Percentiles rank a stretch among this genome's conserved stretches.
Conservation (phyloP, 495 filamentous ascomycete genomes). For the Penicillium subrubescens region DNA sequence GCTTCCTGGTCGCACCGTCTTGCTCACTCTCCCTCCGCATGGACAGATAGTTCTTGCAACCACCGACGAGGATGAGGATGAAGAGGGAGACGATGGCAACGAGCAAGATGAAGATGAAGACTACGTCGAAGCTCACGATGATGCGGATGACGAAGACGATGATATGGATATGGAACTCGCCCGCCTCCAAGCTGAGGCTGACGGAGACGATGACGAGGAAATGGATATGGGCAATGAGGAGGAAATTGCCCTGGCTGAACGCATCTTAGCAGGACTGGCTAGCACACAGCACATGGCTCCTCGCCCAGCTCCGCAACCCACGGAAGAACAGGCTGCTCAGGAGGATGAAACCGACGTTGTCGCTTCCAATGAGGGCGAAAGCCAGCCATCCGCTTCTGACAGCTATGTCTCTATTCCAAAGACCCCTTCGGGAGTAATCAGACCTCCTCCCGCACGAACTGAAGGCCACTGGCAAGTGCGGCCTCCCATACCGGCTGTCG, state of each 20-base stretch:
- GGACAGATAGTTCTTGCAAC: slow-evolving; percentile 48
- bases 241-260: slow-evolving; percentile 68
- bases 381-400: slow-evolving; percentile 24
- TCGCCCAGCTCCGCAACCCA: slow-evolving; percentile 10
- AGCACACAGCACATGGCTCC: slow-evolving; percentile 11
- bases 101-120: slow-evolving; percentile 47
- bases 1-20: slow-evolving; percentile 36
- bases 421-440: slow-evolving; percentile 35
- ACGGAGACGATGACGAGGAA: slow-evolving; percentile 37
- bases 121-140: slow-evolving; percentile 47
- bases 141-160: slow-evolving; percentile 50
- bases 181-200: slow-evolving; percentile 33
- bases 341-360: slow-evolving; percentile 28
- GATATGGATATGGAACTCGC: slow-evolving; percentile 28
- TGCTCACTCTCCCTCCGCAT: slow-evolving; percentile 41
- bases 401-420: slow-evolving; percentile 41
- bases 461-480: slow-evolving; percentile 86
- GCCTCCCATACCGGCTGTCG: slow-evolving; percentile 60
- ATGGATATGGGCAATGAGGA: slow-evolving; percentile 55
- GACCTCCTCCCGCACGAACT: slow-evolving; percentile 45
- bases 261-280: slow-evolving; percentile 53
- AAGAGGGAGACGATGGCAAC: slow-evolving; percentile 51
- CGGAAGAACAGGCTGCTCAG: slow-evolving; percentile 63
- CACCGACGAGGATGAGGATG: slow-evolving; percentile 46
- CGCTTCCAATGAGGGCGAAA: slow-evolving; percentile 17